A percentile compares a stretch with the other conserved stretches of the same genome.
These are phyloP conservation scores for Ceratocystis papillata DNA, from an alignment of 2,329 filamentous ascomycete species.

Conservation along the genomic window DNA sequence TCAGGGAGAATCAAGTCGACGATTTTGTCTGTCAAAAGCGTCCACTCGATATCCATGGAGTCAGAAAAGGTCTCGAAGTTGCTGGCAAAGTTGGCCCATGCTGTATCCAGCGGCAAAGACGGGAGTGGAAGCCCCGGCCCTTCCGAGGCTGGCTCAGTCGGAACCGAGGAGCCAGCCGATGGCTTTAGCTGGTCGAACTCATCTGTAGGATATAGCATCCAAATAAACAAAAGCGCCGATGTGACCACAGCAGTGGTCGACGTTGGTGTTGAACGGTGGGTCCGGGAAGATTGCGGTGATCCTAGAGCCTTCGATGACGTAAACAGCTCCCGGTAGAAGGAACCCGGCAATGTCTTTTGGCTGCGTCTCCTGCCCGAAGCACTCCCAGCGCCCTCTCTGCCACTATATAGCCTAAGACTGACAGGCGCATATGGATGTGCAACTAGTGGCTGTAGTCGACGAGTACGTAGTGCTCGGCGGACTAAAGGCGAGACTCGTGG, in stretches of 20 bases:
- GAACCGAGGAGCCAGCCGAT: neutral
- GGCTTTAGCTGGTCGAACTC: constrained; percentile 31
- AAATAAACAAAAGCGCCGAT: constrained; percentile 32
- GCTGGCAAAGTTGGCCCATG: constrained; percentile 41
- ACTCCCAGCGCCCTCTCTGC: neutral
- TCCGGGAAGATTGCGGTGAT: neutral
- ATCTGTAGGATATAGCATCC: constrained; percentile 37
- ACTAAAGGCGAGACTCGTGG: constrained; percentile 18
- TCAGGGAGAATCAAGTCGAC: constrained; percentile 65
- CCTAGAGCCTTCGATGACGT: constrained; percentile 14
- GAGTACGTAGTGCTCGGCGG: constrained; percentile 17
- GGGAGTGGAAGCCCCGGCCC: constrained; percentile 20
- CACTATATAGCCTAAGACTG: neutral
- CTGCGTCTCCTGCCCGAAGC: neutral
- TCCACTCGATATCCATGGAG: constrained; percentile 46
- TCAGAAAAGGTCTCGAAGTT: constrained; percentile 45
- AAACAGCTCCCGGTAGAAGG: constrained; percentile 22
- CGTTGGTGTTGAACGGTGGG: constrained; percentile 4
- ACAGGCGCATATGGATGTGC: neutral
- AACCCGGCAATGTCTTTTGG: constrained; percentile 14
- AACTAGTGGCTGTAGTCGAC: neutral
- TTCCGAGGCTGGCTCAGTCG: constrained; percentile 4
- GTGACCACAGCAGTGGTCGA: constrained; percentile 16
- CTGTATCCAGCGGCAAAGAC: constrained; percentile 28
- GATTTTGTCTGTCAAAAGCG: constrained; percentile 45